Conservation (phyloP, 2,329 filamentous ascomycete genomes). For the Orbilia javanica region DNA sequence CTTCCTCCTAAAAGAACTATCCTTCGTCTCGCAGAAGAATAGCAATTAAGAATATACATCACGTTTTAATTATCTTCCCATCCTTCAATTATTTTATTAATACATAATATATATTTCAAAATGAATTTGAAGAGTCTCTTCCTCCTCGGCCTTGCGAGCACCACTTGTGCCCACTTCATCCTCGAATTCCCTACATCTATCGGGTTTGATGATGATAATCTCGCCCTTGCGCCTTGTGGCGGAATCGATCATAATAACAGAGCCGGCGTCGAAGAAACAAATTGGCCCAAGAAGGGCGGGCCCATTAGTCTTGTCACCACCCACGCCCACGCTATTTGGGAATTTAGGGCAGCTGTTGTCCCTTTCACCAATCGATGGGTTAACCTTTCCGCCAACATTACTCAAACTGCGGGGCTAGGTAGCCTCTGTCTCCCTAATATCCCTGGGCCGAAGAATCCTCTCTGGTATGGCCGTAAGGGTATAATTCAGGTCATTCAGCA, state of each 20-base stretch:
- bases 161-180: conserved; percentile 11
- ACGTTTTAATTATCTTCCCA: no score
- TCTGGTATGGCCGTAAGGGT: conserved; percentile 14
- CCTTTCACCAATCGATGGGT: conserved; percentile 6
- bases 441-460: not conserved
- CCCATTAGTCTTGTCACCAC: conserved; percentile 22
- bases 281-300: conserved; percentile 22
- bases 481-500: conserved; percentile 27
- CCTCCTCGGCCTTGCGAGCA: not conserved
- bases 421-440: conserved; percentile 4
- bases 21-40: no score
- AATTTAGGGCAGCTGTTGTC: conserved; percentile 13
- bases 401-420: not conserved
- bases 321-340: not conserved
- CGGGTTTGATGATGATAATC: conserved; percentile 22
- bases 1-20: no score
- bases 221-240: conserved; percentile 10
- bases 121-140: conserved; percentile 2
- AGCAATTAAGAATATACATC: no score
- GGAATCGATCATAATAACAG: conserved; percentile 16
- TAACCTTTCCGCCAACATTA: not conserved
- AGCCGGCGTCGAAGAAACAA: not conserved
- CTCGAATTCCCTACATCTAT: conserved; percentile 15
- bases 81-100: no score
- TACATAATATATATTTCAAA: not conserved